Base-by-base conservation (phyloP, 108 stramenopile genomes). In the Mayamaea pseudoterrestris region DNA sequence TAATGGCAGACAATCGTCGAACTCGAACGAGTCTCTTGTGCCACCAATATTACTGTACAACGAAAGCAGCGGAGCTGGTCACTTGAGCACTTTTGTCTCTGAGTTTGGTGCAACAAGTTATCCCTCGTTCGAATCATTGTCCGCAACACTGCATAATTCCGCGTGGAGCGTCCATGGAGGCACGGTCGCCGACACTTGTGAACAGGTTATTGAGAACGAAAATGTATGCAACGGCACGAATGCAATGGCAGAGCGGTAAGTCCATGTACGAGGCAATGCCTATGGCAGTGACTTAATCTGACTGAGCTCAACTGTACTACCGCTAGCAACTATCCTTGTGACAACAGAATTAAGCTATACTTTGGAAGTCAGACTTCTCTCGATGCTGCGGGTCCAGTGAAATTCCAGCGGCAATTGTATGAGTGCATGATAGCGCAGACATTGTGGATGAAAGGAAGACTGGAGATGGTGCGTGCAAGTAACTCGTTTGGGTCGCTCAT, bases 111-210 rank as follows among this genome's bases (percentile, higher is more conserved):
- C 57, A 9, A 45, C 62, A 1, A 59, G 58, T 22, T 54, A 55
- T 60, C 67, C 69, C 6, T 70, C 68, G 0, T 67, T 68, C 41
- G 77, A 78, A 55, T 68, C 69, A 22, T 65, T 78, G 66, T 22
- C 51, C n/a, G 62, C 49, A 34, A 68, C 54, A 16, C 21, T 78
- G 28, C 42, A 27, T 32, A 24, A 18, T 6, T 0, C 23, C 7
- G 27, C 60, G 30, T 69, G 68, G 64, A 30, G 69, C 13, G 21
- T 78, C 0, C 77, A 78, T 51, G 72, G 69, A 11, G 65, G 61
- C 35, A 2, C 44, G 20, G 28, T 49, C 5, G 54, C 60, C 21
- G 72, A 78, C 51, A 53, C 31, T 3, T 66, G 69, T 47, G 28
- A 30, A 17, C 31, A 44, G 25, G 31, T 24, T 5, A 22, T 54